Base-by-base conservation (phyloP, 306 rosid genomes). In the Gastrolobium bilobum region DNA sequence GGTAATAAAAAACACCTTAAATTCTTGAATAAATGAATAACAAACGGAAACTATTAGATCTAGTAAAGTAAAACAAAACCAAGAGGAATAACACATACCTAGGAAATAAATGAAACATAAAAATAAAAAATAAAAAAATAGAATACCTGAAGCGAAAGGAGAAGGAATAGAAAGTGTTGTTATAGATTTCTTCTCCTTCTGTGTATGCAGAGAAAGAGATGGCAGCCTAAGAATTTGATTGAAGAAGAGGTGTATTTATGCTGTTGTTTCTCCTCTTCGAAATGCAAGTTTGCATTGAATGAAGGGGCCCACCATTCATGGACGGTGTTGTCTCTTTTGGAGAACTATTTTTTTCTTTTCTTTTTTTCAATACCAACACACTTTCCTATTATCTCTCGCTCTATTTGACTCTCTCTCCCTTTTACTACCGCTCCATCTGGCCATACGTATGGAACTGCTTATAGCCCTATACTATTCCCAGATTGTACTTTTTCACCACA, bases 111-210 rank as follows among this genome's bases (percentile, higher is more conserved):
- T 40, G 44, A 40, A 40, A 40, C 44, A 40, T 4, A 40, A 40
- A 40, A 40, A 9, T 10, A 35, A 31, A 53, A 4, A 0, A 4
- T 8, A 20, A 20, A 42, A 10, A 6, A 38, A 11, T 10, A 40
- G 0, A 31, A 2, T 35, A 77, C 82, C 82, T 71, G 82, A 69
- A 70, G 2, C 3, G 15, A 26, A 60, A 52, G 69, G 5, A 54
- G 53, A 5, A 66, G 58, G 64, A 54, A 48, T 47, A 0, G 2
- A 26, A 62, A 8, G 13, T 52, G 10, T 53, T 61, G 9, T 4
- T 44, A 44, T 39, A 13, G 15, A 0, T 20, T 46, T 20, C 37
- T 14, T 48, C 58, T 46, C 71, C 46, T 26, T 46, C 43, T 20
- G 37, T 46, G 31, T 66, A 1, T 1, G 8, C 5, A 14, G 0